phyloP scores from a whole-genome alignment of 805 yeast species.

The Dipodascus albidus region DNA sequence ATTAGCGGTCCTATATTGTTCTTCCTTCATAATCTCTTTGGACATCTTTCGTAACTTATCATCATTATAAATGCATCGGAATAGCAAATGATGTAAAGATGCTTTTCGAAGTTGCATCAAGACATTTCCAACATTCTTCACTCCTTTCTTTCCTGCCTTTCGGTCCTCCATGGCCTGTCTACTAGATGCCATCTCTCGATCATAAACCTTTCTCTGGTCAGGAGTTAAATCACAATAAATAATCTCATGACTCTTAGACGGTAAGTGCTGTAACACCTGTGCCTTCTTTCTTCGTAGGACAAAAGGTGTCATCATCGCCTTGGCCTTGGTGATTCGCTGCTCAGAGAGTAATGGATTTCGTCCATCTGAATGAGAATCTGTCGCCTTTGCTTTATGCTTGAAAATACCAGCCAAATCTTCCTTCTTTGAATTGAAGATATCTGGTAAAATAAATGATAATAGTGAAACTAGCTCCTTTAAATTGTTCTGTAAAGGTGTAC shows the following conservation, averaged over 20 bases:
- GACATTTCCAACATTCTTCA: conserved; percentile 45
- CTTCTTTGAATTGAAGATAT: conserved; percentile 64
- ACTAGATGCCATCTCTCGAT: conserved; percentile 38
- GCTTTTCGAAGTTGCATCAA: conserved; percentile 89
- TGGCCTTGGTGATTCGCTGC: conserved; percentile 87
- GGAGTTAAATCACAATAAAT: conserved; percentile 53
- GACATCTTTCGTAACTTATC: conserved; percentile 54
- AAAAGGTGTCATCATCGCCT: conserved; percentile 97
- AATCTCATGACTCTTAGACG: conserved; percentile 56
- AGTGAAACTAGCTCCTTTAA: conserved; percentile 81
- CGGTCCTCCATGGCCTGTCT: conserved; percentile 21
- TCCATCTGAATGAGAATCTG: conserved; percentile 28
- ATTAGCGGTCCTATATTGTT: conserved; percentile 70
- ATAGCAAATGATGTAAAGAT: conserved; percentile 81
- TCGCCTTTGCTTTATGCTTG: conserved; percentile 75
- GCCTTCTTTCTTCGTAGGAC: conserved; percentile 84
- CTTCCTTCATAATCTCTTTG: conserved; percentile 65
- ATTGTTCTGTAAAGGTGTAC: conserved; percentile 95
- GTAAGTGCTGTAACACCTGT: conserved; percentile 84
- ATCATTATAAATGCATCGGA: conserved; percentile 55
- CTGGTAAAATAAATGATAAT: conserved; percentile 82
- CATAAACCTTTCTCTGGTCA: conserved; percentile 48
- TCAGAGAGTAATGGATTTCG: conserved; percentile 77
- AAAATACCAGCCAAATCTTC: conserved; percentile 76
- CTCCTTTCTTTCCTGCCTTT: conserved; percentile 19